Evolutionary conservation across 192 early-diverging fungal genomes (phyloP), one percentile per base, ranked within the genome.

Genomic region (Pilobolus umbonatus): DNA sequence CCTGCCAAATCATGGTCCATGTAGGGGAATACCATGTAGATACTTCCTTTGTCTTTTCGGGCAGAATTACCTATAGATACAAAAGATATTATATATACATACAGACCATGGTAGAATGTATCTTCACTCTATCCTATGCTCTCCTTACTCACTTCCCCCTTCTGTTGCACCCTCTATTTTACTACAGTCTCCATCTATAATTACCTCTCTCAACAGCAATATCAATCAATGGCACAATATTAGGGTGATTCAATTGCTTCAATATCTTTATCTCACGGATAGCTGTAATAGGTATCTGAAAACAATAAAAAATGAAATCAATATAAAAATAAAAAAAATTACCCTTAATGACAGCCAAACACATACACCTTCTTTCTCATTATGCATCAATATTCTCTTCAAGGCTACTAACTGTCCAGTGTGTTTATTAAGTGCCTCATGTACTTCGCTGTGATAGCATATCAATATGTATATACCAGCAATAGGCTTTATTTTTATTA

Each of bases 1-100:
- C 97, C 95, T 10, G 88, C 88, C 56, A 99, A 77, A 65, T 99
- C 97, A 60, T 99, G 95, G 43, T 94, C 90, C 93, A 98, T 96
- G 68, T 98, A 99, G 7, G 91, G 91, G 59, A 99, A 97, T 4
- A 97, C 93, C 92, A 99, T 94, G 72, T 94, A 96, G 30, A 97
- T 82, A 42, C 80, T 78, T 24, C 83, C 81, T 46, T 73, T 69
- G 39, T 47, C 51, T 31, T 64, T 65, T 29, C 22, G 49, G 14
- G 29, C 5, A 42, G 2, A 42, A 42, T 9, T 42, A 42, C 19
- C 40, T 11, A 42, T 42, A 42, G 1, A n/a, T n/a, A n/a, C n/a
- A n/a, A n/a, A n/a, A n/a, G n/a, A n/a, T n/a, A n/a, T n/a, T n/a
- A n/a, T n/a, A n/a, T n/a, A n/a, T n/a, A n/a, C n/a, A n/a, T n/a